phyloP scores from a whole-genome alignment of 75 land plant species.

The Chamaecyparis obtusa region DNA sequence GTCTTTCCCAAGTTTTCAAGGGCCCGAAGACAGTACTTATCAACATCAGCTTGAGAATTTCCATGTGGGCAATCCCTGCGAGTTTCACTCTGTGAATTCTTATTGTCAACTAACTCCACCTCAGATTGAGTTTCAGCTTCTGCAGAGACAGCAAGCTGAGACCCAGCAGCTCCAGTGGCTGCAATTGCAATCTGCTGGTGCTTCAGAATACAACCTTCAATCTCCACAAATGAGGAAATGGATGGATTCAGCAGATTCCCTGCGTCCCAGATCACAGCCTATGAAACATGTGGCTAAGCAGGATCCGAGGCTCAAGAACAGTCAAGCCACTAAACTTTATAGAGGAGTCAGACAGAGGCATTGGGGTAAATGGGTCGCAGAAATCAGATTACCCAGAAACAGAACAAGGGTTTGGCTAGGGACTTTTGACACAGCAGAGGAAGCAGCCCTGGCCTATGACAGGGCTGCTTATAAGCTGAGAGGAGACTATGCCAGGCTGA shows the following conservation, averaged over 20 bases:
- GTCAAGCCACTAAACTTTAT: constrained; percentile 40
- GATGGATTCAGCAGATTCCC: background rate
- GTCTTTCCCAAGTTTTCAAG: background rate
- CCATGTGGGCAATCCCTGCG: background rate
- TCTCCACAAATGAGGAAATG: background rate
- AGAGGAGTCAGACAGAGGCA: constrained; percentile 80
- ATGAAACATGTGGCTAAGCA: constrained; percentile 24
- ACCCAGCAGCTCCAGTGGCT: constrained; percentile 9
- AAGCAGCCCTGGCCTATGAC: constrained; percentile 70
- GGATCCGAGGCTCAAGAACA: too few relatives aligned
- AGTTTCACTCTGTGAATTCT: constrained; percentile 11
- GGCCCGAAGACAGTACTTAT: constrained; percentile 3
- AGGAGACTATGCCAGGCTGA: constrained; percentile 51
- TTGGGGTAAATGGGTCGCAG: constrained; percentile 92
- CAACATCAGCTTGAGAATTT: background rate
- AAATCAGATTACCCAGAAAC: constrained; percentile 70
- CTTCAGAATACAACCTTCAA: background rate
- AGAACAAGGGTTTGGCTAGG: constrained; percentile 74
- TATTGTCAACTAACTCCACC: constrained; percentile 25
- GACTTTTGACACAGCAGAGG: constrained; percentile 73
- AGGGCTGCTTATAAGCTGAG: constrained; percentile 55
- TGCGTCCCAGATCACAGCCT: constrained; percentile 10
- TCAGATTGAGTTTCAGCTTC: constrained; percentile 29
- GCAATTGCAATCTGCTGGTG: background rate
- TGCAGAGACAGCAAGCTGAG: constrained; percentile 47